Percentiles rank a stretch among this genome's conserved stretches.
These are phyloP conservation scores for Debaryomycetaceae sp. DNA, from an alignment of 1,139 yeast species.

Conservation along the genomic window DNA sequence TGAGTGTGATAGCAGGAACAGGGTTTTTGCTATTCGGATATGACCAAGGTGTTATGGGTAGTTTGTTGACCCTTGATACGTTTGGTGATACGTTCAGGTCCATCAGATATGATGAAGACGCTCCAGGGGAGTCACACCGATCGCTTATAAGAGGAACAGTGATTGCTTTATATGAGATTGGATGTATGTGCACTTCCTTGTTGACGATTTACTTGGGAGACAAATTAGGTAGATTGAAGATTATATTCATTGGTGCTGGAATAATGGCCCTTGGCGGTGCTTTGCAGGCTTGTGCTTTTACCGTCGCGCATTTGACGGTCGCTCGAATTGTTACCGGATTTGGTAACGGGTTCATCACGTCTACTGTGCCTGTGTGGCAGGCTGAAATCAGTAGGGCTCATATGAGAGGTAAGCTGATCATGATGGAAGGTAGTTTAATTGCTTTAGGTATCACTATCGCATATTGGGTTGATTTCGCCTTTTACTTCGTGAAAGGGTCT, in stretches of 20 bases:
- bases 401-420: conserved; percentile 17
- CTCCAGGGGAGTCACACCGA: conserved; percentile 6
- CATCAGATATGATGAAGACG: conserved; percentile 20
- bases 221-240: conserved; percentile 20
- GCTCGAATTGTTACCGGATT: conserved; percentile 36
- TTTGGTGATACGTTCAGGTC: conserved; percentile 35
- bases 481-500: conserved; percentile 11
- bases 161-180: conserved; percentile 24
- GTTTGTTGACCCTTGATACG: conserved; percentile 48
- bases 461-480: conserved; percentile 12
- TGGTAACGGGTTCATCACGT: conserved; percentile 27
- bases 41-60: conserved; percentile 76
- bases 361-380: conserved; percentile 27
- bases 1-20: conserved; percentile 27
- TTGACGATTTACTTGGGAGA: conserved; percentile 26
- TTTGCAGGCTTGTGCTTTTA: conserved; percentile 22
- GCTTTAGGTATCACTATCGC: conserved; percentile 10
- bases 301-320: conserved; percentile 22
- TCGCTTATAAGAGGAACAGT: conserved; percentile 23
- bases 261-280: conserved; percentile 24
- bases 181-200: conserved; percentile 23
- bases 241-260: conserved; percentile 19
- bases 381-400: conserved; percentile 25
- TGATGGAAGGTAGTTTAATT: conserved; percentile 7
- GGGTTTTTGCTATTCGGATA: conserved; percentile 53